These are phyloP conservation scores for Boletus fagicola DNA, from an alignment of 768 basidiomycete species.

Conservation along the genomic window DNA sequence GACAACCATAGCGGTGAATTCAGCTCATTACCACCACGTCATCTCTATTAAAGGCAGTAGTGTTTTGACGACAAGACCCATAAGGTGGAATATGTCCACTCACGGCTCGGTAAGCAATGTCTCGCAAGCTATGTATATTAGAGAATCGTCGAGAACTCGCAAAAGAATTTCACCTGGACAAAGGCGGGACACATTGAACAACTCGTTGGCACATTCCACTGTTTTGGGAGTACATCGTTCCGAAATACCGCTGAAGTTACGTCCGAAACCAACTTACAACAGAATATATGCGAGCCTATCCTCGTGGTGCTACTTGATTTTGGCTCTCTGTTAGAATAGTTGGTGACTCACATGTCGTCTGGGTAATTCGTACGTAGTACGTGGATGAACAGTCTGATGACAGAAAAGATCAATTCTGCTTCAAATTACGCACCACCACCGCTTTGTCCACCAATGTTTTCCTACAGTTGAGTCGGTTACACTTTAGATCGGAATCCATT, in stretches of 20 bases:
- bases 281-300: constrained; percentile 84
- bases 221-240: constrained; percentile 1
- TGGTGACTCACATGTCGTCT: constrained; percentile 55
- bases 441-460: constrained; percentile 70
- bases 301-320: neutral
- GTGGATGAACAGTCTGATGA: neutral
- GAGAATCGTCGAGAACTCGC: neutral
- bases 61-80: neutral
- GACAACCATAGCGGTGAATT: neutral
- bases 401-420: neutral
- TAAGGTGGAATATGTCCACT: constrained; percentile 17
- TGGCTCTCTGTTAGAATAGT: neutral
- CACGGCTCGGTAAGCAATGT: constrained; percentile 78
- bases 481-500: constrained; percentile 78
- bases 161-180: constrained; percentile 61
- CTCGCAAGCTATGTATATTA: constrained; percentile 63
- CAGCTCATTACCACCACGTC: constrained; percentile 54
- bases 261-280: constrained; percentile 46
- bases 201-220: constrained; percentile 85
- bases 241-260: neutral
- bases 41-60: constrained; percentile 28
- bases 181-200: constrained; percentile 72
- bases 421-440: constrained; percentile 78
- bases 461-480: constrained; percentile 77
- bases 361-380: constrained; percentile 18